Evolutionary conservation across 164 flowering plant species (phyloP), one percentile per base, ranked within the genome.

Genomic region (Magnolia sinica): DNA sequence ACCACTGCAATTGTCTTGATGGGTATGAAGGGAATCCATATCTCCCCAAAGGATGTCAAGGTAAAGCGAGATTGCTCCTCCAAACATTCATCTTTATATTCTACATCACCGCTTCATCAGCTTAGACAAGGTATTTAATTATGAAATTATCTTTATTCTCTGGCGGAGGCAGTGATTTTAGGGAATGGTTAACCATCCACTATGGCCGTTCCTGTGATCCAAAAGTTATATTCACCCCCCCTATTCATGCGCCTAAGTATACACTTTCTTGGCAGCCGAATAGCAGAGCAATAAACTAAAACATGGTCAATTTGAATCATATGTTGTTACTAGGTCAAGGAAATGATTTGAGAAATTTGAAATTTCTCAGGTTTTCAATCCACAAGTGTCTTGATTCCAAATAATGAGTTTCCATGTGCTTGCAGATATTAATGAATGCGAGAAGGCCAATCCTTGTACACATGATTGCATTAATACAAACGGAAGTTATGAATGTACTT

Each of bases 21-120:
- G 82, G 77, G 22, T 74, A 80, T 19, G 8, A 65, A 7, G 82
- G 82, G 24, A 80, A 80, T 7, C 82, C 82, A 19, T 80, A 80
- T 70, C 58, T 80, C n/a, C 22, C 11, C 1, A 7, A 70, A 19
- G 82, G 82, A 24, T 80, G 79, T 19, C 74, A 80, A 77, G 79
- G 82, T 73, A 55, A 55, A 55, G 61, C 8, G 13, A 10, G 13
- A 10, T 10, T 55, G 16, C 61, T 55, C 61, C 18, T 55, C 61
- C 61, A 55, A 55, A 55, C 61, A 55, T 10, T 1, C 61, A 55
- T 10, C 18, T 10, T 55, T 55, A 10, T 55, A 10, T 10, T 55
- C 16, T 55, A 10, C 18, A 10, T 16, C 4, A 10, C 16, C 1
- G 13, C 11, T 10, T 55, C 18, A 27, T 27, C 29, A 27, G 29